Evolutionary conservation across 805 yeast species (phyloP).

Genomic region (Starmerella etchellsii): DNA sequence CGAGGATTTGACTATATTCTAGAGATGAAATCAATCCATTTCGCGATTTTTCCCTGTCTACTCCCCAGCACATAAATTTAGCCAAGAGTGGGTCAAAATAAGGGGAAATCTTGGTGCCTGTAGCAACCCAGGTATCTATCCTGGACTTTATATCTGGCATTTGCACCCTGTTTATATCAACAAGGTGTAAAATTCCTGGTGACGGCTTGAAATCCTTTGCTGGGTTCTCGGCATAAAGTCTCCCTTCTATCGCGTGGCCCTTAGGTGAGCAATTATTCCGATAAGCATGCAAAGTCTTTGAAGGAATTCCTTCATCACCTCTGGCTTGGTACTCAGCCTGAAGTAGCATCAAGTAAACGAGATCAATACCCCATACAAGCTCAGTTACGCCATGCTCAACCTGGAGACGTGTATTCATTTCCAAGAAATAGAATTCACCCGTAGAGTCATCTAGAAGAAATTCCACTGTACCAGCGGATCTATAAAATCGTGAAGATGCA

Average conservation of each 20-base stretch:
- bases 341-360: constrained; percentile 42
- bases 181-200: background rate
- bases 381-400: constrained; percentile 98
- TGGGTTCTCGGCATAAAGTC: constrained; percentile 98
- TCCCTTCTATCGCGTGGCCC: constrained; percentile 98
- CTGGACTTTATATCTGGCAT: background rate
- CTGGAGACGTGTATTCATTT: constrained; percentile 94
- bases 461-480: constrained; percentile 98
- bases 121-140: background rate
- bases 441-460: constrained; percentile 74
- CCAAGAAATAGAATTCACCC: constrained; percentile 92
- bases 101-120: background rate
- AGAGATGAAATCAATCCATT: constrained; percentile 63
- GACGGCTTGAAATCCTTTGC: constrained; percentile 83
- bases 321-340: too few relatives aligned
- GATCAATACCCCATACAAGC: constrained; percentile 94
- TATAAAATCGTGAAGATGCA: constrained; percentile 75
- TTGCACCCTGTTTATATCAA: background rate
- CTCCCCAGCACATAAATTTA: constrained; percentile 88
- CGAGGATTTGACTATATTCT: constrained; percentile 72
- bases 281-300: constrained; percentile 93
- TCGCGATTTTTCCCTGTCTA: constrained; percentile 75
- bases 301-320: constrained; percentile 61
- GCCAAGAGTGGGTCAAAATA: constrained; percentile 80
- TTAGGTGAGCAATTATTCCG: constrained; percentile 76